Evolutionary conservation across 495 filamentous ascomycete genomes (phyloP).

Genomic region (Hypoxylon trugodes): DNA sequence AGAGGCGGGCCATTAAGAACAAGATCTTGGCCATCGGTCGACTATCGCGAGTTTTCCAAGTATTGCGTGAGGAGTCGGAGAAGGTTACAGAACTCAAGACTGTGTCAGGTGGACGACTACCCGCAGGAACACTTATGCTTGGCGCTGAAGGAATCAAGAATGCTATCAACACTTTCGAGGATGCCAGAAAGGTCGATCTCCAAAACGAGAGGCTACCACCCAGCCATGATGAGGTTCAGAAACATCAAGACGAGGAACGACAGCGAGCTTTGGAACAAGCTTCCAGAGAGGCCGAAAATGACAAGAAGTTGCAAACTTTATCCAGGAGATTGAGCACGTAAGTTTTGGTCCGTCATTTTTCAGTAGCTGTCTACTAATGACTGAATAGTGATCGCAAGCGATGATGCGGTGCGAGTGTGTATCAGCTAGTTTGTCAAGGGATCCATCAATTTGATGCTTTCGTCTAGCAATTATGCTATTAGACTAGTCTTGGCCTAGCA

Average conservation of each 20-base stretch:
- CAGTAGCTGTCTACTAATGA: conserved; percentile 7
- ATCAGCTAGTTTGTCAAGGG: conserved; percentile 21
- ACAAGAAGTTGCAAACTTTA: conserved; percentile 81
- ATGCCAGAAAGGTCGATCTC: conserved; percentile 96
- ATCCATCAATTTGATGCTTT: conserved; percentile 22
- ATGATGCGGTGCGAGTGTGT: conserved; percentile 27
- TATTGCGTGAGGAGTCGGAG: conserved; percentile 96
- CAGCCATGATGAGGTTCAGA: conserved; percentile 87
- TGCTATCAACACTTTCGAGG: conserved; percentile 96
- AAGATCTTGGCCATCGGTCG: conserved; percentile 98
- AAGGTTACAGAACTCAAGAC: conserved; percentile 97
- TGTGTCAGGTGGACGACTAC: conserved; percentile 89
- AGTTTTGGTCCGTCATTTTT: conserved; percentile 49
- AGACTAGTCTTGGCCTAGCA: conserved; percentile 33
- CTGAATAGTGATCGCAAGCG: conserved; percentile 43
- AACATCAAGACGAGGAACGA: conserved; percentile 79
- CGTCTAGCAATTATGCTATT: conserved; percentile 18
- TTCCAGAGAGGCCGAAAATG: conserved; percentile 86
- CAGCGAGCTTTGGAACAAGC: conserved; percentile 85
- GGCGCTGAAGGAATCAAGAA: conserved; percentile 99
- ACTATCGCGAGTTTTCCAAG: conserved; percentile 97
- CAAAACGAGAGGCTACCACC: conserved; percentile 96
- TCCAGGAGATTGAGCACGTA: conserved; percentile 96
- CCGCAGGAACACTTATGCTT: conserved; percentile 95
- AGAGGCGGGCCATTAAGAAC: conserved; percentile 97